These are phyloP conservation scores for Yamadazyma membranifaciens DNA, from an alignment of 1,139 yeast genomes.

Conservation along the genomic window DNA sequence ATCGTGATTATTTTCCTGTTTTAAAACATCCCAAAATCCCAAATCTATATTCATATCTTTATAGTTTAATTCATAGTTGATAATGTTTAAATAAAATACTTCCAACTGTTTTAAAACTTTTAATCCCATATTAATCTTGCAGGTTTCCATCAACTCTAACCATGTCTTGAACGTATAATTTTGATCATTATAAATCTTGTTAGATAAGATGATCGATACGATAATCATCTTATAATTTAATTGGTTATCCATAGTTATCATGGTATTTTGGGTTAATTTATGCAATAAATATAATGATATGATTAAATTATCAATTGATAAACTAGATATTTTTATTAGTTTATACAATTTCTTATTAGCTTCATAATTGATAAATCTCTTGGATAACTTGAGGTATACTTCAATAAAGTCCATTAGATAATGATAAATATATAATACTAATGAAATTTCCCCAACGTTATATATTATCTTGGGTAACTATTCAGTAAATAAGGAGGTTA, in stretches of 20 bases:
- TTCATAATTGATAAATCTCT: neutral
- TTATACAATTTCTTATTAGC: conserved; percentile 10
- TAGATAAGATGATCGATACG: conserved; percentile 42
- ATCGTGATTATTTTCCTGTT: neutral
- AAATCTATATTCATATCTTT: conserved; percentile 21
- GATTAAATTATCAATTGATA: conserved; percentile 28
- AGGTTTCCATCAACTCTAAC: conserved; percentile 22
- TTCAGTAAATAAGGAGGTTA: too few relatives aligned
- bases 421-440: too few relatives aligned
- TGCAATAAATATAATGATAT: conserved; percentile 31
- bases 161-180: conserved; percentile 54
- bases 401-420: conserved; percentile 2
- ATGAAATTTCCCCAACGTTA: too few relatives aligned
- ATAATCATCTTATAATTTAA: conserved; percentile 27
- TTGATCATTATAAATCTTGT: conserved; percentile 51
- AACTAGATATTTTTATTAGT: conserved; percentile 22
- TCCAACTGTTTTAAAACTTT: conserved; percentile 26
- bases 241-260: conserved; percentile 14
- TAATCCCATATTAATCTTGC: conserved; percentile 12
- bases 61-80: conserved; percentile 30
- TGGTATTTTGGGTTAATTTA: conserved; percentile 22
- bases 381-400: neutral
- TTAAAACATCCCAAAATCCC: conserved; percentile 24
- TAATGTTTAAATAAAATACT: conserved; percentile 26
- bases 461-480: too few relatives aligned